phyloP scores from a whole-genome alignment of 345 rosid species.

The Melaleuca quinquenervia region DNA sequence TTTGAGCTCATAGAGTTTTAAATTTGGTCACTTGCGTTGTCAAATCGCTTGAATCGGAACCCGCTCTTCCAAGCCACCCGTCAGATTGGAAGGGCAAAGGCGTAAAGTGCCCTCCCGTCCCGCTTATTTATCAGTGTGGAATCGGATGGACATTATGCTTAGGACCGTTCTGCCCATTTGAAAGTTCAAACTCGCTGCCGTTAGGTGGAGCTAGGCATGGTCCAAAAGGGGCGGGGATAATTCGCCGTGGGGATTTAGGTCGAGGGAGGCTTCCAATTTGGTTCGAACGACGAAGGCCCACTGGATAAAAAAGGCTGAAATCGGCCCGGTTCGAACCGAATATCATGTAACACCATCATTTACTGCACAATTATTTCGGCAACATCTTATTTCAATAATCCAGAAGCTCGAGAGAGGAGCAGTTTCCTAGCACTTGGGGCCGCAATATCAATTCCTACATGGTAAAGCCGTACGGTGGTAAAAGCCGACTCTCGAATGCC shows the following conservation, averaged over 20 bases:
- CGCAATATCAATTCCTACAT: not conserved
- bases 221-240: not conserved
- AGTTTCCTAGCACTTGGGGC: not conserved
- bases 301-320: not conserved
- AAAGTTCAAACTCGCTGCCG: not conserved
- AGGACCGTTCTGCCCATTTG: not conserved
- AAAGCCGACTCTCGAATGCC: not conserved
- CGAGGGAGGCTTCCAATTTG: not conserved
- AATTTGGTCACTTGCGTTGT: no score
- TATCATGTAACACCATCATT: not conserved
- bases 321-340: not conserved
- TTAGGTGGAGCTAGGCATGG: not conserved
- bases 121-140: not conserved
- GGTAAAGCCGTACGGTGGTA: not conserved
- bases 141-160: not conserved
- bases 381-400: not conserved
- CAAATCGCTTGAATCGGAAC: no score
- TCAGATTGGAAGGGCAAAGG: not conserved
- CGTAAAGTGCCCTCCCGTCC: not conserved
- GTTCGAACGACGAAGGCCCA: not conserved
- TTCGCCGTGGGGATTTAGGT: not conserved
- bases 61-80: not conserved
- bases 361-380: not conserved
- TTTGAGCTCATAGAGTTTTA: no score
- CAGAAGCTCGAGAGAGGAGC: not conserved